These are phyloP conservation scores for Aspergillus sp. DNA, from an alignment of 2,329 filamentous ascomycete species.

Conservation along the genomic window DNA sequence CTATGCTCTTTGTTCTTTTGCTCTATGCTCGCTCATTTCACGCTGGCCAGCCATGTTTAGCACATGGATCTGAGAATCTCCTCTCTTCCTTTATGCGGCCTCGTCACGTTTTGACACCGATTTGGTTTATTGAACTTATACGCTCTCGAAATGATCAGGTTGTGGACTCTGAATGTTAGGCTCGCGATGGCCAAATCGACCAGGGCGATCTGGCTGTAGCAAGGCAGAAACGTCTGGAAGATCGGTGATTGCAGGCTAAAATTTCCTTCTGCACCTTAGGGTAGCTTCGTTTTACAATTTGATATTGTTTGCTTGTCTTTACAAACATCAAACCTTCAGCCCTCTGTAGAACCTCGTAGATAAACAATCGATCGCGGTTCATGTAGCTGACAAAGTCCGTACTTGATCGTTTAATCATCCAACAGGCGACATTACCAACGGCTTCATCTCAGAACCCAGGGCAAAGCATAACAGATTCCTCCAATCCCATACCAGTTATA, in stretches of 20 bases:
- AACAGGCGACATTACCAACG: too few relatives aligned
- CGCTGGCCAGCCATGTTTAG: not conserved
- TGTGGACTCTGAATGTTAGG: not conserved
- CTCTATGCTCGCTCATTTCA: not conserved
- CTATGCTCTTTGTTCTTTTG: not conserved
- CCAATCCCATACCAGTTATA: too few relatives aligned
- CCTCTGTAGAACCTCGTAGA: not conserved
- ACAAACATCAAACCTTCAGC: not conserved
- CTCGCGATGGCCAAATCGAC: slow-evolving; percentile 10
- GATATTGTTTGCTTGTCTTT: not conserved
- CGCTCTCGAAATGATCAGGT: not conserved
- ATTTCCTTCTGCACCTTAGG: not conserved
- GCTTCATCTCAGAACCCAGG: too few relatives aligned
- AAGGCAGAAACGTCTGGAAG: slow-evolving; percentile 9
- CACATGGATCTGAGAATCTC: not conserved
- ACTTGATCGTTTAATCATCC: too few relatives aligned
- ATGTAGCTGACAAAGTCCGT: too few relatives aligned
- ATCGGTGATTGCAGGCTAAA: slow-evolving; percentile 8
- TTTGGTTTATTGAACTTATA: not conserved
- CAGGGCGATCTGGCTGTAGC: slow-evolving; percentile 2
- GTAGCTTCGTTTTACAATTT: not conserved
- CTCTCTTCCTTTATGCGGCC: not conserved
- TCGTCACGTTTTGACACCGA: not conserved
- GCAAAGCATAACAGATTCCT: too few relatives aligned
- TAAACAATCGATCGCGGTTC: not conserved